phyloP scores from a whole-genome alignment of 2,329 filamentous ascomycete species.

The Fusarium illudens region DNA sequence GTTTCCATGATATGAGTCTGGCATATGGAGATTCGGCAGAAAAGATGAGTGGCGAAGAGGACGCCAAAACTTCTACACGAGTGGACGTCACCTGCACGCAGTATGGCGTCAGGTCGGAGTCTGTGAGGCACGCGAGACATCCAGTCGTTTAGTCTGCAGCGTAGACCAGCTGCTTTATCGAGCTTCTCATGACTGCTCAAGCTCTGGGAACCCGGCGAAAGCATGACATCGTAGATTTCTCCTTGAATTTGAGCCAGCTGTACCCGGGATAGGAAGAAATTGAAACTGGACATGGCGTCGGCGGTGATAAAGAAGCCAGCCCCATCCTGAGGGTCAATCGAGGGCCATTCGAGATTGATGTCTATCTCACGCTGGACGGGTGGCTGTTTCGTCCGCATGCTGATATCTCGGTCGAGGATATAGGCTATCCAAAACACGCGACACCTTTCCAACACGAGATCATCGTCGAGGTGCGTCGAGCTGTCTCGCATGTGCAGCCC shows the following conservation, averaged over 20 bases:
- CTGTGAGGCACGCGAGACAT: not conserved
- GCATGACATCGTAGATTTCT: constrained; percentile 8
- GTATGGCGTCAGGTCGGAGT: not conserved
- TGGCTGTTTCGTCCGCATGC: not conserved
- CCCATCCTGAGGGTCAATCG: not conserved
- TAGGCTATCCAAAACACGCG: constrained; percentile 32
- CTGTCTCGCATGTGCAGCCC: not conserved
- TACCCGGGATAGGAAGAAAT: constrained; percentile 10
- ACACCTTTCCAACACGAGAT: not conserved
- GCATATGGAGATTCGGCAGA: not conserved
- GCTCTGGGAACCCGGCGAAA: not conserved
- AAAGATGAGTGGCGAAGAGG: constrained; percentile 13
- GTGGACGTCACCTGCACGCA: not conserved
- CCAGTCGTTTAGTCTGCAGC: constrained; percentile 11
- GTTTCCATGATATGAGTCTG: not conserved
- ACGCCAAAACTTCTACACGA: not conserved
- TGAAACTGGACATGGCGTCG: not conserved
- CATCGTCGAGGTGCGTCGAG: not conserved
- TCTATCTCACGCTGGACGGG: constrained; percentile 8
- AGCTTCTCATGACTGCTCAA: not conserved
- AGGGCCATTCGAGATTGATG: constrained; percentile 11
- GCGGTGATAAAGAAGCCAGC: not conserved
- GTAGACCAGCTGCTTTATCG: not conserved
- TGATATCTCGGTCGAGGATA: constrained; percentile 21
- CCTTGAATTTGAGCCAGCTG: constrained; percentile 29